Percentiles rank a stretch among this genome's conserved stretches.
These are phyloP conservation scores for Entomophthora muscae DNA, from an alignment of 371 early-diverging fungal genomes.

Conservation along the genomic window DNA sequence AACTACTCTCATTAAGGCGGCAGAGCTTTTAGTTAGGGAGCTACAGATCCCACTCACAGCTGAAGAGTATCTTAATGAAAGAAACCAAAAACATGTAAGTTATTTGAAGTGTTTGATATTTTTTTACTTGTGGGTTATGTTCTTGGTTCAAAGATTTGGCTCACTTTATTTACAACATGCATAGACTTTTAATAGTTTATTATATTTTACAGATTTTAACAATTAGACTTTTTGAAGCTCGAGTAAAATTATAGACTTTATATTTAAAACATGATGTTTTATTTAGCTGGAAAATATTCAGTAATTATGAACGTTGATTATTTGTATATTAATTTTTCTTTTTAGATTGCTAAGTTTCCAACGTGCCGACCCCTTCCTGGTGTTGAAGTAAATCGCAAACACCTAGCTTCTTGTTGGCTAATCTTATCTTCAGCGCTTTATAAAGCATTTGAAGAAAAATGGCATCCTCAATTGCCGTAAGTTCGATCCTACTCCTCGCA, in stretches of 20 bases:
- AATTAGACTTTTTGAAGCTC: background rate
- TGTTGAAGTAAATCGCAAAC: constrained; percentile 26
- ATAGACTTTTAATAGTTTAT: background rate
- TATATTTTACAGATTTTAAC: background rate
- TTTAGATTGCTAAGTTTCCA: constrained; percentile 36
- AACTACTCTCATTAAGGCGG: constrained; percentile 30
- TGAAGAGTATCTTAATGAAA: constrained; percentile 52
- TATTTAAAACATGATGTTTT: background rate
- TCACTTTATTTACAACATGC: too few relatives aligned
- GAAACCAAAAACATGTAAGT: constrained; percentile 25
- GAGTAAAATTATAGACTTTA: background rate
- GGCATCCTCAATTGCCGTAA: constrained; percentile 67
- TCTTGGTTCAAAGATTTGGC: too few relatives aligned
- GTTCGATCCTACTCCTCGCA: background rate
- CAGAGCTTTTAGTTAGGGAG: constrained; percentile 41
- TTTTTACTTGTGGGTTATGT: too few relatives aligned
- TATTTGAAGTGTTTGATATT: too few relatives aligned
- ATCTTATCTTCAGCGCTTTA: constrained; percentile 24
- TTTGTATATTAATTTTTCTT: constrained; percentile 2
- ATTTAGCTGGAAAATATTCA: background rate
- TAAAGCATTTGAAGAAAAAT: constrained; percentile 53
- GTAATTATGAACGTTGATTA: background rate
- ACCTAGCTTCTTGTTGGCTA: background rate
- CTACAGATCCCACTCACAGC: constrained; percentile 53
- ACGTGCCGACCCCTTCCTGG: constrained; percentile 44